Evolutionary conservation across 192 early-diverging fungal genomes (phyloP).

Genomic region (Umbelopsis sp.): DNA sequence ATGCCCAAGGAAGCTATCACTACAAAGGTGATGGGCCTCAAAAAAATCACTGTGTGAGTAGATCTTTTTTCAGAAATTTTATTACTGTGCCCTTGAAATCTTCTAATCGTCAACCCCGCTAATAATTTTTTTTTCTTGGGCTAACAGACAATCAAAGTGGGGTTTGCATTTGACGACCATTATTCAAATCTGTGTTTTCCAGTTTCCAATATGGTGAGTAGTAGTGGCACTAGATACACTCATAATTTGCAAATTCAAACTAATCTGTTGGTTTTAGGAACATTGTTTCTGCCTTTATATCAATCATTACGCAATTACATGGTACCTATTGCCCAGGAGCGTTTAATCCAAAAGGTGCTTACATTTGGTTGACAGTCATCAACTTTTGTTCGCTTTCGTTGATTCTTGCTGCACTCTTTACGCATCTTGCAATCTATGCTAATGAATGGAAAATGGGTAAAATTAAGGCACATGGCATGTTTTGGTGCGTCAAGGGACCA

Average conservation of each 20-base stretch:
- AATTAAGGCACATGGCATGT: conserved; percentile 35
- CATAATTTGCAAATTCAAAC: background rate
- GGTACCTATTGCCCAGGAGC: conserved; percentile 34
- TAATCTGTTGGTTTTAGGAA: conserved; percentile 23
- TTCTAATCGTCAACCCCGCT: background rate
- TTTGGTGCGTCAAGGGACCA: conserved; percentile 46
- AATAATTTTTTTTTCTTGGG: background rate
- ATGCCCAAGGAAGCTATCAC: conserved; percentile 20
- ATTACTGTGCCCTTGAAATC: background rate
- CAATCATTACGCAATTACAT: conserved; percentile 35
- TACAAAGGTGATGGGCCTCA: conserved; percentile 29
- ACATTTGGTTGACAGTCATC: conserved; percentile 33
- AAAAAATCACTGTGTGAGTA: conserved; percentile 36
- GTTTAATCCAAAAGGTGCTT: conserved; percentile 31
- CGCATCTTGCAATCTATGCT: conserved; percentile 32
- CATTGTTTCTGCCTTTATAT: conserved; percentile 34
- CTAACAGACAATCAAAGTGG: conserved; percentile 41
- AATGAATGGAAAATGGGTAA: conserved; percentile 36
- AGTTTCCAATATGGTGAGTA: conserved; percentile 44
- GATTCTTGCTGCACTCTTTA: conserved; percentile 41
- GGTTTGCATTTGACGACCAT: conserved; percentile 43
- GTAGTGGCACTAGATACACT: background rate
- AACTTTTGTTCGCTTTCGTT: conserved; percentile 37
- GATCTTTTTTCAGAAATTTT: background rate
- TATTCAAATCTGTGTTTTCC: conserved; percentile 38